Percentiles rank a stretch among this genome's conserved stretches.
These are phyloP conservation scores for Leccinum truebloodii DNA, from an alignment of 768 basidiomycete species.

Conservation along the genomic window DNA sequence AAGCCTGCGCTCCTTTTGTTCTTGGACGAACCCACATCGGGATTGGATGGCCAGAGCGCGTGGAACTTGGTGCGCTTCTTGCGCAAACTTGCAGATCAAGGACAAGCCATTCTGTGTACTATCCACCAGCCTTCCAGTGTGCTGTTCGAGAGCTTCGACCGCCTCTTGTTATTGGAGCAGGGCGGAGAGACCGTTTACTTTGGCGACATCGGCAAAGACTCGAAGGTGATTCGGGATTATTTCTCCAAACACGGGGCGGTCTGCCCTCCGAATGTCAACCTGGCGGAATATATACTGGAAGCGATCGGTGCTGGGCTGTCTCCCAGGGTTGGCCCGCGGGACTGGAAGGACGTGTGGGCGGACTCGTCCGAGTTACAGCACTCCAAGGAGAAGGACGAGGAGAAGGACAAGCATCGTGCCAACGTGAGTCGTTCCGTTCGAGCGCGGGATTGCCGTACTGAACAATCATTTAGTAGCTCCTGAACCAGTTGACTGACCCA, in stretches of 20 bases:
- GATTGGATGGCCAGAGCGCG: slow-evolving; percentile 65
- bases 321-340: slow-evolving; percentile 69
- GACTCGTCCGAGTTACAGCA: slow-evolving; percentile 59
- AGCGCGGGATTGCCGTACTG: no score
- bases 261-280: slow-evolving; percentile 79
- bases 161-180: slow-evolving; percentile 62
- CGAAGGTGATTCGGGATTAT: slow-evolving; percentile 67
- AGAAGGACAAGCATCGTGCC: no score
- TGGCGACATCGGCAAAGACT: slow-evolving; percentile 81
- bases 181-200: slow-evolving; percentile 95
- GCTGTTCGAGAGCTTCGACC: slow-evolving; percentile 85
- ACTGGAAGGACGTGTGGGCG: slow-evolving; percentile 90
- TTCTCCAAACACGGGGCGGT: slow-evolving; percentile 69
- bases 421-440: no score
- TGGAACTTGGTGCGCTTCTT: slow-evolving; percentile 84
- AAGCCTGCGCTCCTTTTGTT: slow-evolving; percentile 42
- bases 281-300: slow-evolving; percentile 77
- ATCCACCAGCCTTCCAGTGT: slow-evolving; percentile 88
- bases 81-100: slow-evolving; percentile 78
- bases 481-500: no score
- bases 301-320: slow-evolving; percentile 86
- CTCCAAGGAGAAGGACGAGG: no score
- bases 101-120: slow-evolving; percentile 88
- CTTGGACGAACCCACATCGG: slow-evolving; percentile 52
- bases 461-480: no score